Evolutionary conservation across 1,284 basidiomycete species (phyloP), one percentile per base, ranked within the genome.

Genomic region (Gastroboletus turbinatus): DNA sequence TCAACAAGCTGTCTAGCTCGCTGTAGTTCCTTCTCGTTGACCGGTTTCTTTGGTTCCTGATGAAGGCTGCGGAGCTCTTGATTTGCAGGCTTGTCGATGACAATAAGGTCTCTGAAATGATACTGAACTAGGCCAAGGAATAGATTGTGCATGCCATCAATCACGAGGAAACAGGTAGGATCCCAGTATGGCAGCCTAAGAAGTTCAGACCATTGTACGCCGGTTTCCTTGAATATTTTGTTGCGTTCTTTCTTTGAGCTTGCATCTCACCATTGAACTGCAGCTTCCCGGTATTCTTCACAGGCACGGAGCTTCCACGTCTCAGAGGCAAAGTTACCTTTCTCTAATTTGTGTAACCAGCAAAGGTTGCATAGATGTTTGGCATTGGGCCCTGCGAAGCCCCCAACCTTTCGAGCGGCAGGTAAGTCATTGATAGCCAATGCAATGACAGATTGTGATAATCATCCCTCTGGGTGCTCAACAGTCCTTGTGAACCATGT

Each of bases 131-230:
- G 14, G 1, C 50, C 3, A 0, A 58, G 54, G 52, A 69, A 68
- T 0, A 77, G 59, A 29, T 65, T 68, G 43, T 78, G 76, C 75
- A 78, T 78, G 0, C 65, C 38, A 35, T 78, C 71, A 7, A 76
- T 55, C 0, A 73, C 57, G 0, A 71, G 33, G 30, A 67, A 73
- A 6, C 27, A 13, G 0, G 59, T 62, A 1, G 70, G 70, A 52
- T 77, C 66, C 68, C 71, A 78, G 52, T 78, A 78, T 0, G 71
- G 72, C 0, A 79, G 62, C 1, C 64, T 46, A 16, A 75, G 60
- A 4, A 79, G 58, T 46, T 75, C 68, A 0, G 74, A 73, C 68
- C 72, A 78, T 3, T 67, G 63, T 4, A 59, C 4, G 0, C 57
- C 36, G 0, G 29, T 48, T 27, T 55, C 16, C 2, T 27, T 55